These are phyloP conservation scores for Chytridium lagenaria DNA, from an alignment of 371 early-diverging fungal genomes.

Conservation along the genomic window DNA sequence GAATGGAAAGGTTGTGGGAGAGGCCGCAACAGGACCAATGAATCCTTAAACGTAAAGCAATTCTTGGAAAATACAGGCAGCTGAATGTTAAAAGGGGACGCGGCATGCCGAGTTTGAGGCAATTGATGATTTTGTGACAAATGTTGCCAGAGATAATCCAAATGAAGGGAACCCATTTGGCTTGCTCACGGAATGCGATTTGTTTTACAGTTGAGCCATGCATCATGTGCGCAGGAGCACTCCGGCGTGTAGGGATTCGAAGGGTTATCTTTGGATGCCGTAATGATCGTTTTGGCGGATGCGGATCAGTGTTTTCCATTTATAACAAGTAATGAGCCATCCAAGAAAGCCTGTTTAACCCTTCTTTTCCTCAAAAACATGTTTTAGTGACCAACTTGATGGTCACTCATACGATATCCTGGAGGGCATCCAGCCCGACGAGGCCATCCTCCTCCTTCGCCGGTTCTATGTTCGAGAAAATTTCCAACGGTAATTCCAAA, in stretches of 20 bases:
- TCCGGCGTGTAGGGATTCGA: conserved; percentile 76
- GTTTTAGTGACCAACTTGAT: neutral
- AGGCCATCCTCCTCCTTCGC: conserved; percentile 85
- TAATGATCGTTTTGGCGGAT: conserved; percentile 96
- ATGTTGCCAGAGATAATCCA: neutral
- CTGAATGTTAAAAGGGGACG: conserved; percentile 68
- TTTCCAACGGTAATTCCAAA: conserved; percentile 66
- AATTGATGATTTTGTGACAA: conserved; percentile 74
- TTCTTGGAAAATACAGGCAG: neutral
- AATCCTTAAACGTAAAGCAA: conserved; percentile 76
- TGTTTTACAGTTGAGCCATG: conserved; percentile 99
- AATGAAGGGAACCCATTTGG: neutral
- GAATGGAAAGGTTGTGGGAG: conserved; percentile 66
- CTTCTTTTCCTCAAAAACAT: too few species aligned
- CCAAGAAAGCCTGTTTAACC: too few species aligned
- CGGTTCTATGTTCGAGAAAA: conserved; percentile 93
- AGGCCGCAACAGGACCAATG: conserved; percentile 88
- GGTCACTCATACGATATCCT: conserved; percentile 61
- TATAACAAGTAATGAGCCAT: conserved; percentile 71
- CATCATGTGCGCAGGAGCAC: conserved; percentile 96
- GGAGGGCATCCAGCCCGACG: conserved; percentile 76
- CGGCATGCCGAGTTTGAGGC: conserved; percentile 93
- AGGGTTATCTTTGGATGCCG: conserved; percentile 88
- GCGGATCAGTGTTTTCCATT: conserved; percentile 83
- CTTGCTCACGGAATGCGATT: conserved; percentile 39